A percentile compares a stretch with the other conserved stretches of the same genome.
Conservation (phyloP, 78 protist species). For the Bigelowiella natans region DNA sequence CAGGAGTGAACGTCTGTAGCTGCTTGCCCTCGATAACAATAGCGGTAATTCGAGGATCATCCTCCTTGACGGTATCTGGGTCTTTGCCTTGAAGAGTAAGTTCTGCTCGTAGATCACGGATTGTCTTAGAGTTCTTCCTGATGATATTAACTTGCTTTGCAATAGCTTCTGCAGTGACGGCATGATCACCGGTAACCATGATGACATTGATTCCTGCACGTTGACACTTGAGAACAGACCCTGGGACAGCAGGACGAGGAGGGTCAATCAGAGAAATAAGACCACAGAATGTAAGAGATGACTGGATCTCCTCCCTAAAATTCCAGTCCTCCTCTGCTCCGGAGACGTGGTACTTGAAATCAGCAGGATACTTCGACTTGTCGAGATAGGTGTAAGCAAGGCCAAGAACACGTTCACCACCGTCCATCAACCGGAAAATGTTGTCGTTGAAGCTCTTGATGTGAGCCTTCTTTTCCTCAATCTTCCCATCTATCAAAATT, state of each 20-base stretch:
- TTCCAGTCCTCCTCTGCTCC: not conserved
- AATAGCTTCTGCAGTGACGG: constrained; percentile 87
- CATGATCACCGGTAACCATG: constrained; percentile 98
- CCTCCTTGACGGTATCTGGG: not conserved
- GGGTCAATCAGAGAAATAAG: constrained; percentile 86
- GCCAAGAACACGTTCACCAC: constrained; percentile 15
- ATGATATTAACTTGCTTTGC: constrained; percentile 43
- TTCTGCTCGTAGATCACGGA: not conserved
- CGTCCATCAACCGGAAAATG: not conserved
- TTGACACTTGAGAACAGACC: constrained; percentile 58
- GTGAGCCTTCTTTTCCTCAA: not conserved
- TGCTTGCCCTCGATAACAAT: not conserved
- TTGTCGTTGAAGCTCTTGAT: not conserved
- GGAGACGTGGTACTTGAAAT: not conserved
- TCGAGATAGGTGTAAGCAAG: not conserved
- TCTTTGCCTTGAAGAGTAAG: not conserved
- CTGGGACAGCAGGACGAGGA: constrained; percentile 76
- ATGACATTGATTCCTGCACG: constrained; percentile 65
- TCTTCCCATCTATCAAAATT: not conserved
- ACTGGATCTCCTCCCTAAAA: not conserved
- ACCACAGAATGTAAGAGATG: not conserved
- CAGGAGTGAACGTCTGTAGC: not conserved
- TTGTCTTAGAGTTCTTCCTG: not conserved
- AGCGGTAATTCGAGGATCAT: not conserved
- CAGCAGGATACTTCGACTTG: not conserved